phyloP scores from a whole-genome alignment of 345 rosid genomes.

The Acer campestre region DNA sequence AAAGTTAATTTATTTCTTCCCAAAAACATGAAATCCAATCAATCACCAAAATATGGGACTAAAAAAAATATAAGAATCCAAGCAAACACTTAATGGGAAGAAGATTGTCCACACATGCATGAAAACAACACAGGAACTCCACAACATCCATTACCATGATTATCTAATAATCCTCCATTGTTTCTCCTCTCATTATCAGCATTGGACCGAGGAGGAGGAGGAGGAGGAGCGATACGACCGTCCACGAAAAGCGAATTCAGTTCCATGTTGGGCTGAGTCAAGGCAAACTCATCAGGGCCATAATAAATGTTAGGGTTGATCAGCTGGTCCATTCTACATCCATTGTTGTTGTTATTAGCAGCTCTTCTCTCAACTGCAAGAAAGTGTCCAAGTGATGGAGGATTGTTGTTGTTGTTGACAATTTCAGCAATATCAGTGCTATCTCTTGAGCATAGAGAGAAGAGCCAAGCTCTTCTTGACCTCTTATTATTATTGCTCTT shows the following conservation, averaged over 20 bases:
- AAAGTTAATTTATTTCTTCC: constrained; percentile 11
- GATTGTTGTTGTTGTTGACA: constrained; percentile 16
- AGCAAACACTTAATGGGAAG: constrained; percentile 6
- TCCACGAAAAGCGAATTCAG: constrained; percentile 48
- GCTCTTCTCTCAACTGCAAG: constrained; percentile 57
- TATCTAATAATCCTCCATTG: constrained; percentile 19
- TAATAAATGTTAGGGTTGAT: constrained; percentile 21
- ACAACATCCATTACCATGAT: constrained; percentile 10
- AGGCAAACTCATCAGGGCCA: constrained; percentile 31
- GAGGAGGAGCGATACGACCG: constrained; percentile 51
- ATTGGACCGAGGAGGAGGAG: constrained; percentile 12
- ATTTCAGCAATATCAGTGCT: constrained; percentile 32
- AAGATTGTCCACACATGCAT: constrained; percentile 41
- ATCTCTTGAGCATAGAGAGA: constrained; percentile 52
- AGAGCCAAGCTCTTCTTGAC: constrained; percentile 47
- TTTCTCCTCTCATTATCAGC: constrained; percentile 18
- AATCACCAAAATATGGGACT: constrained; percentile 13
- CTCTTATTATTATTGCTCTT: constrained; percentile 9
- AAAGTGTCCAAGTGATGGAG: constrained; percentile 52
- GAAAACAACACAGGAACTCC: constrained; percentile 35
- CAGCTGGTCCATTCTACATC: constrained; percentile 26
- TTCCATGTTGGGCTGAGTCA: constrained; percentile 20
- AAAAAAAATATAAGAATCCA: not conserved
- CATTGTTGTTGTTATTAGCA: constrained; percentile 17
- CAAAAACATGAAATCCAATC: constrained; percentile 14